A percentile compares a stretch with the other conserved stretches of the same genome.
Evolutionary conservation across 179 eudicot species (phyloP).

Genomic region (Carnegiea gigantea): DNA sequence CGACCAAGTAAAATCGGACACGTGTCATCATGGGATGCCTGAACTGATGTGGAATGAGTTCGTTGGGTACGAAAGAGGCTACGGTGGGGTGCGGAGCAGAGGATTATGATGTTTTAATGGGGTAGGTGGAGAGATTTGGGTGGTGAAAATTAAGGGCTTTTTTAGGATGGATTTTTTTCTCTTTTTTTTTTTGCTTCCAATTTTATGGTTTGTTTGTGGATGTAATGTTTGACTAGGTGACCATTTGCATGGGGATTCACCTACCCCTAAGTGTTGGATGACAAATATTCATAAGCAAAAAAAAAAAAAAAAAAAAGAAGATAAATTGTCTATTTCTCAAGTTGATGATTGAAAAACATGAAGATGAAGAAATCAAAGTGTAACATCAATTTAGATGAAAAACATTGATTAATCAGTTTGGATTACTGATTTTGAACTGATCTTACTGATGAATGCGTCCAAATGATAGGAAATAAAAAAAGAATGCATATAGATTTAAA

Average conservation of each 20-base stretch:
- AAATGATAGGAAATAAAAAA: no score
- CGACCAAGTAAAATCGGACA: constrained; percentile 13
- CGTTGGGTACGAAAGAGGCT: neutral
- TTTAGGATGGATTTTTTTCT: neutral
- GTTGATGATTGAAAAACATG: no score
- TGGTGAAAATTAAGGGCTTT: constrained; percentile 9
- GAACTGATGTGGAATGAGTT: neutral
- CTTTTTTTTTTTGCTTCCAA: neutral
- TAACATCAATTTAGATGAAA: neutral
- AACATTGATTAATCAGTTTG: neutral
- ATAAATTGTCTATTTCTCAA: neutral
- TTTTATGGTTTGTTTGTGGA: neutral
- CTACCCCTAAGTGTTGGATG: constrained; percentile 42
- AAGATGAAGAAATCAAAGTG: neutral
- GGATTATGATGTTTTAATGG: neutral
- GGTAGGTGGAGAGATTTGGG: constrained; percentile 27
- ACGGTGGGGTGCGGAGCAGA: constrained; percentile 16
- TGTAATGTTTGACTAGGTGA: constrained; percentile 34
- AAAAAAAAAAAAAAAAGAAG: neutral
- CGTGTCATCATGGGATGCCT: constrained; percentile 8
- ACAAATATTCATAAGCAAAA: neutral
- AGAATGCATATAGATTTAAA: no score
- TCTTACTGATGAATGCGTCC: no score
- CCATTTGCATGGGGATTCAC: constrained; percentile 28
- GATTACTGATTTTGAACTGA: no score